Base-by-base conservation (phyloP, 495 filamentous ascomycete genomes). In the Cercophora scortea region DNA sequence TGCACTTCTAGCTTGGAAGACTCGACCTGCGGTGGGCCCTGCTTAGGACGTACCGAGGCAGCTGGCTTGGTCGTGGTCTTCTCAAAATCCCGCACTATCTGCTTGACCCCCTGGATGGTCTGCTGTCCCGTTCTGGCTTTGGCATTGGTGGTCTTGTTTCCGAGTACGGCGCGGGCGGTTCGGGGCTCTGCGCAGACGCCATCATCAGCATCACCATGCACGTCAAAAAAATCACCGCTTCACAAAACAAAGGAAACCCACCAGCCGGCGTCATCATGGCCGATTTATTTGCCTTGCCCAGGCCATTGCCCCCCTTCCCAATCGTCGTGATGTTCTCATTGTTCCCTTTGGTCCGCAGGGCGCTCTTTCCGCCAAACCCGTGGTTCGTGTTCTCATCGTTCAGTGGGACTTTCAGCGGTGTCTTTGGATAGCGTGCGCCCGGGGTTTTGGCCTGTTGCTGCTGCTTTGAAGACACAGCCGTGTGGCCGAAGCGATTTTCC, bases 71-170 rank as follows among this genome's bases (percentile, higher is more conserved):
- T 65, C 4, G 53, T 58, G 0, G 73, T 67, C 57, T 75, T 74
- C 49, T 77, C 70, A 35, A 73, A 46, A 48, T 73, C 60, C n/a
- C 64, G 65, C 18, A 64, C 60, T 36, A 63, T 62, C 15, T 63
- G 59, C 54, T 76, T 78, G 41, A 60, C 74, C 15, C 67, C 73
- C 1, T 67, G 61, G 5, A 25, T 25, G 4, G 70, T 60, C 16
- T 69, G 89, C 58, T 85, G 82, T 38, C 84, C 77, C 5, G 78
- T 78, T 61, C 77, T 87, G 47, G 87, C 78, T 72, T 93, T 96
- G 40, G 87, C 88, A 69, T 99, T 99, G 42, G 93, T 96, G 0
- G 92, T 97, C 69, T 99, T 99, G 73, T 84, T 78, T 38, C 94
- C 94, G 47, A 96, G 70, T 4, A 88, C 85, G 39, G 93, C 90